Evolutionary conservation across 1,139 yeast species (phyloP), one percentile per base, ranked within the genome.

Genomic region (Lodderomyces jiufengensis): DNA sequence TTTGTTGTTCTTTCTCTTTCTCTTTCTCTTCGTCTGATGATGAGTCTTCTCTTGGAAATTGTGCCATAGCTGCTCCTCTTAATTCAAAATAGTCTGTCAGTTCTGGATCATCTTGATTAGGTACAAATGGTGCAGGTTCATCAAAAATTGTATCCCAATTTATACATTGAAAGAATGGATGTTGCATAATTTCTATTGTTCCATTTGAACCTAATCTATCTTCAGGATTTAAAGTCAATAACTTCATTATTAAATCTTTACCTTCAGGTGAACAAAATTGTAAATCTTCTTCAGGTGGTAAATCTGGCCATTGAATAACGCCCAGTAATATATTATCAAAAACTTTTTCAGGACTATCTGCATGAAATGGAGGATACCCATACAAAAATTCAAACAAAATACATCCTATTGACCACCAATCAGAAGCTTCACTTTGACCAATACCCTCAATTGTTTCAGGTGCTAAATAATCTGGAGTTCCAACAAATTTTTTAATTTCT

Each of bases 361-460:
- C 95, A 57, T 87, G 95, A 57, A 94, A 94, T 3, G 99, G 99
- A 1, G 98, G 97, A 53, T 80, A 85, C 0, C 98, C 98, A 55
- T 83, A 86, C 29, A 87, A 56, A 55, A 92, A 84, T 56, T 94
- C 99, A 66, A 92, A 94, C 42, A 90, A 62, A 12, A 94, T 88
- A 57, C 97, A 92, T 0, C 99, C 99, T 31, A 90, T 76, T 2
- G 97, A 86, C 98, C 98, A 94, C 98, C 98, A 94, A 65, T 94
- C 99, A 26, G 95, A 81, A 30, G 83, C 76, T 48, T 82, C 92
- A 44, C 82, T 87, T 55, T 92, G 97, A 0, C 87, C 86, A 5
- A 73, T 70, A 23, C 97, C 97, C 32, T 76, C 69, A 44, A 94
- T 87, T 0, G 97, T 90, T 54, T 94, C 99, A 0, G 99, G 99